Evolutionary conservation across 1,284 basidiomycete species (phyloP), one percentile per base, ranked within the genome.

Genomic region (Marasmius tenuissimus): DNA sequence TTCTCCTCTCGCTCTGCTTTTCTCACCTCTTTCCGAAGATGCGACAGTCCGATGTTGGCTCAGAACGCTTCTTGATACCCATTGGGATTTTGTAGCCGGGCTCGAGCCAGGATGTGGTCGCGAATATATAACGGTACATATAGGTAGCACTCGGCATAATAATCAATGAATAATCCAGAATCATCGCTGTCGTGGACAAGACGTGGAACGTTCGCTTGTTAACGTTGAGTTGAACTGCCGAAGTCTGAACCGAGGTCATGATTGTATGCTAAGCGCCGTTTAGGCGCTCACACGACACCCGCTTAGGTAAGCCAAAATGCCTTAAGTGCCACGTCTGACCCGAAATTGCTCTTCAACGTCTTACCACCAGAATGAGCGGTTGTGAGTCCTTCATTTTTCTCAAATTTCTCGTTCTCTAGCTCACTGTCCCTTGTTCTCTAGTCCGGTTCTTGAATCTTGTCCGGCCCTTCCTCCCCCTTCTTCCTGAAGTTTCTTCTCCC

Each of bases 371-470:
- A 65, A 81, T 81, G 79, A 80, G 79, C 75, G 78, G 79, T 63
- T 80, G 78, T 80, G 72, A 66, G 79, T 72, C 48, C 45, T 73
- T 40, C 57, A 39, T 40, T 35, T 7, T 35, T 16, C 12, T 38
- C 12, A 34, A 60, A 54, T 38, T 42, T 47, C 18, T 58, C 20
- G 20, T 33, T 34, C 47, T 39, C 27, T 39, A 47, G 8, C 18
- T 51, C 61, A 27, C 64, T 33, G 33, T 45, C 61, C 18, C 63
- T 35, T 34, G 39, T 45, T 34, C 54, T 59, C 18, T 59, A 93
- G 94, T 96, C 79, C 92, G 94, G 81, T 96, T 96, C 81, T 84
- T 97, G 72, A 95, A 96, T 81, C 93, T 97, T 75, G 94, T 97
- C 80, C 89, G 93, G 78, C 94, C 94, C 65, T 97, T 97, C 82